Percentiles rank a stretch among this genome's conserved stretches.
phyloP scores from a whole-genome alignment of 1,139 yeast species.

The Suhomyces panamericanus region DNA sequence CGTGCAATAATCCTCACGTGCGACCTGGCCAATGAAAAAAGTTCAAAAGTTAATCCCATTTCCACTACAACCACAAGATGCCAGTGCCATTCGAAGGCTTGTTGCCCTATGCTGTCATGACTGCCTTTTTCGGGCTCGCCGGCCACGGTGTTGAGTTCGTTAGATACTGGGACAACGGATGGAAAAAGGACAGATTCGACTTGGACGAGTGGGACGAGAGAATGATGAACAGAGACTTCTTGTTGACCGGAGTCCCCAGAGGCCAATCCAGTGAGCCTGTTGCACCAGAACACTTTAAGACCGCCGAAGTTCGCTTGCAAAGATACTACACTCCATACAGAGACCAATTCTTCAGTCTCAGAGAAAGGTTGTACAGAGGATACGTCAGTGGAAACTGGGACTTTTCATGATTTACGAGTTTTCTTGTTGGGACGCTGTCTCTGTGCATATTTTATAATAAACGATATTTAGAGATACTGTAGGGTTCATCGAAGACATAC shows the following conservation, averaged over 20 bases:
- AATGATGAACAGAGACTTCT: slow-evolving; percentile 70
- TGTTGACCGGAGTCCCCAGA: slow-evolving; percentile 71
- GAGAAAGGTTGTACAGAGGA: slow-evolving; percentile 53
- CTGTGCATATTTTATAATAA: slow-evolving; percentile 3
- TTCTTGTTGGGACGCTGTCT: neutral
- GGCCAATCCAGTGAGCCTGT: slow-evolving; percentile 67
- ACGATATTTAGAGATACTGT: neutral
- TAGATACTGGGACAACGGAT: slow-evolving; percentile 51
- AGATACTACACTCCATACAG: slow-evolving; percentile 52
- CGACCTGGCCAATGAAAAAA: slow-evolving; percentile 16
- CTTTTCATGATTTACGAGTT: slow-evolving; percentile 27
- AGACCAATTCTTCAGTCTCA: slow-evolving; percentile 48
- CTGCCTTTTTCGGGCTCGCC: slow-evolving; percentile 50
- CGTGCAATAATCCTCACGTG: slow-evolving; percentile 7
- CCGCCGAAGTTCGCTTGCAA: slow-evolving; percentile 36
- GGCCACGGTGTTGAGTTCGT: slow-evolving; percentile 50
- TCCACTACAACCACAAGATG: slow-evolving; percentile 24
- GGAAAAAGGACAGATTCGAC: slow-evolving; percentile 56
- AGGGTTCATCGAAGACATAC: no score
- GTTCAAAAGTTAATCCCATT: slow-evolving; percentile 6
- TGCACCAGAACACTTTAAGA: slow-evolving; percentile 69
- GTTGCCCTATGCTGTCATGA: slow-evolving; percentile 65
- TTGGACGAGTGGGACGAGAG: slow-evolving; percentile 59
- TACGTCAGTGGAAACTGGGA: slow-evolving; percentile 52
- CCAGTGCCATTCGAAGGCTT: slow-evolving; percentile 74